A percentile compares a stretch with the other conserved stretches of the same genome.
Evolutionary conservation across 257 asterid species (phyloP).

Genomic region (Nicotiana obtusifolia): DNA sequence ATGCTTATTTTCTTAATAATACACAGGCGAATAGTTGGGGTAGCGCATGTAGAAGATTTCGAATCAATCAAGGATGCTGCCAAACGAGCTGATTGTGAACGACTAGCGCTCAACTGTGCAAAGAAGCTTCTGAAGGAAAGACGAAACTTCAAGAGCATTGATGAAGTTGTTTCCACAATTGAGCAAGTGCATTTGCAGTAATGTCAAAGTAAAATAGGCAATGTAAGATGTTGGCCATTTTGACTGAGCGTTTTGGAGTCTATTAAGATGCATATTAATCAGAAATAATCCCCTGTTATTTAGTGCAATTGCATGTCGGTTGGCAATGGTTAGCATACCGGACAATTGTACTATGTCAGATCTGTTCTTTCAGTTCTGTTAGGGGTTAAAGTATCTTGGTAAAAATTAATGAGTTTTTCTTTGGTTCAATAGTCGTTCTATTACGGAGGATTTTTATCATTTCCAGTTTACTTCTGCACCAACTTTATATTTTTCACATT

Average conservation of each 20-base stretch:
- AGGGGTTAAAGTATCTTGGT: neutral
- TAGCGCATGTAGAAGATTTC: slow-evolving; percentile 73
- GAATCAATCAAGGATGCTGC: slow-evolving; percentile 64
- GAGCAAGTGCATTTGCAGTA: slow-evolving; percentile 28
- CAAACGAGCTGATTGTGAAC: slow-evolving; percentile 79
- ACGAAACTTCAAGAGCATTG: slow-evolving; percentile 42
- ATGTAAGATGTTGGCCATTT: neutral
- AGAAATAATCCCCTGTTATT: neutral
- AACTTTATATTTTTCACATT: neutral
- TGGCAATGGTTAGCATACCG: neutral
- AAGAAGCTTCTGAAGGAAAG: slow-evolving; percentile 68
- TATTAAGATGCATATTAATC: neutral
- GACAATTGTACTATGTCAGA: neutral
- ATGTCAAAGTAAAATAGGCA: neutral
- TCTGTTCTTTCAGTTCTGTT: neutral
- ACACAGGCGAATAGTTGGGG: slow-evolving; percentile 91
- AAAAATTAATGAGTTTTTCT: neutral
- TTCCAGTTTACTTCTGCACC: neutral
- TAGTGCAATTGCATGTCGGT: neutral
- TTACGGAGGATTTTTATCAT: neutral
- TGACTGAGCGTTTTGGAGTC: neutral
- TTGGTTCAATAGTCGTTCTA: neutral
- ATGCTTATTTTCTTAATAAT: slow-evolving; percentile 7
- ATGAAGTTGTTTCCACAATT: slow-evolving; percentile 64
- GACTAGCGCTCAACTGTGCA: slow-evolving; percentile 69